Evolutionary conservation across 2,329 filamentous ascomycete species (phyloP), one percentile per base, ranked within the genome.

Genomic region (Sclerotinia spermophila): DNA sequence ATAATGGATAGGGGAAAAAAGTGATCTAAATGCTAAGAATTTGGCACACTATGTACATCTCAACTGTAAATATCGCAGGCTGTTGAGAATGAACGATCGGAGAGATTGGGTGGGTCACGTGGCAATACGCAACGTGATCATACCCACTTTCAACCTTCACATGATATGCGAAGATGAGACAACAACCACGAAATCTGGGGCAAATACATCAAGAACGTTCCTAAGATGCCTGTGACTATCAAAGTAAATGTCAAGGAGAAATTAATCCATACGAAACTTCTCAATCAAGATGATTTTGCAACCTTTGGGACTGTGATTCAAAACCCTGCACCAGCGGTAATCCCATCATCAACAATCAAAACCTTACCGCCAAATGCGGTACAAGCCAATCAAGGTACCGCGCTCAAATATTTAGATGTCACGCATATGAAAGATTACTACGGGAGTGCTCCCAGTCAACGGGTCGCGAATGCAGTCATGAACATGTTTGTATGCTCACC

Each of bases 401-500:
- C 96, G 24, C 88, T 95, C 78, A 97, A 97, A 81, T 96, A 96
- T 81, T 86, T 90, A 72, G 86, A 92, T 78, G 89, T 97, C 73
- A 92, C 93, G n/a, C 85, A 86, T 58, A 85, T 95, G 75, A 83
- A 84, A 44, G 88, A 96, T 80, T 85, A 89, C 72, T 97, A 97
- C 80, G 78, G 80, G n/a, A 83, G 87, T 71, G 86, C 89, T 0
- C 87, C 89, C 2, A 91, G 87, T 78, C 81, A 85, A 61, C 82
- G 80, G 74, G 80, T 85, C 1, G 86, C 86, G 2, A 82, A 84
- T 62, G 86, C 92, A 48, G 86, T 91, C 68, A 90, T 96, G 86
- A 97, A 91, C 81, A 90, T 98, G 87, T 98, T 98, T 80, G 89
- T 93, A 69, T 97, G 93, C 80, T 89, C 89, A 65, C 90, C 92